These are phyloP conservation scores for Fusarium palustre DNA, from an alignment of 2,329 filamentous ascomycete species.

Conservation along the genomic window DNA sequence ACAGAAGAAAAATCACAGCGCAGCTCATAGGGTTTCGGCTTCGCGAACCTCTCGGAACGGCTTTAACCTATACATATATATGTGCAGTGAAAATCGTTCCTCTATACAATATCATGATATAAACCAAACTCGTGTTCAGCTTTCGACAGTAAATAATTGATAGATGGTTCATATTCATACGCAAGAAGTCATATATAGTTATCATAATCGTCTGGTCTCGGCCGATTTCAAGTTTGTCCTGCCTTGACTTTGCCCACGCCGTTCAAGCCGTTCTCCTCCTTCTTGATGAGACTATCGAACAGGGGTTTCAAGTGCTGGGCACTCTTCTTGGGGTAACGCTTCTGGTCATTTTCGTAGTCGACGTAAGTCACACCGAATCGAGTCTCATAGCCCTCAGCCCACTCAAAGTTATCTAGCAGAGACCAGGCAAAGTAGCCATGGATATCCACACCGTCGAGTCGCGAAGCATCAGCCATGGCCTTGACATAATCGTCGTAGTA, in stretches of 20 bases:
- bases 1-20: constrained; percentile 7
- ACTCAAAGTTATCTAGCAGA: constrained; percentile 91
- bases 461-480: constrained; percentile 79
- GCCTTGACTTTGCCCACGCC: constrained; percentile 23
- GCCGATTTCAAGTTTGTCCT: constrained; percentile 19
- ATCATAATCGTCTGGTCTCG: constrained; percentile 12
- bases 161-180: constrained; percentile 7
- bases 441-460: constrained; percentile 81
- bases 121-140: background rate
- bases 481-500: constrained; percentile 84
- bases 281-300: constrained; percentile 77
- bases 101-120: background rate
- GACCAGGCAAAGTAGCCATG: constrained; percentile 88
- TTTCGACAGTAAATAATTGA: background rate
- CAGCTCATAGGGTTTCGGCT: background rate
- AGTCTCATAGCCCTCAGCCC: constrained; percentile 91
- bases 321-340: constrained; percentile 86
- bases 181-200: constrained; percentile 1
- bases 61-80: background rate
- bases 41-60: background rate
- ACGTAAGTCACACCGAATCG: constrained; percentile 87
- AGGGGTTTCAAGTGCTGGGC: constrained; percentile 76
- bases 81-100: background rate
- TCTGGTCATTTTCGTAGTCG: constrained; percentile 83
- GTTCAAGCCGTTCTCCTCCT: constrained; percentile 53